These are phyloP conservation scores for Taphrina wiesneri DNA, from an alignment of 1,139 yeast genomes.

Conservation along the genomic window DNA sequence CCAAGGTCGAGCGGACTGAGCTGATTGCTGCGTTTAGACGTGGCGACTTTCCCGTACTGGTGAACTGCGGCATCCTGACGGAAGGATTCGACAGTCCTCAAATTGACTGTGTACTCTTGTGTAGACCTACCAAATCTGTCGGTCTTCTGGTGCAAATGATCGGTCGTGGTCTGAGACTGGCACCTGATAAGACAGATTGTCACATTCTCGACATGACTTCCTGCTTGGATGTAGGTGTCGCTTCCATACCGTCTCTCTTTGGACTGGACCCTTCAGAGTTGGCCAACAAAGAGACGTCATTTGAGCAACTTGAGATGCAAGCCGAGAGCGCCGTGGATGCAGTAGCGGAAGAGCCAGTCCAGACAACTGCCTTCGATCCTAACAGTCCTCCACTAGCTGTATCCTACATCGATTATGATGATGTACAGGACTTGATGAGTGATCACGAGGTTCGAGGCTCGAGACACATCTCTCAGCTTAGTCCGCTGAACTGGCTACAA, in stretches of 20 bases:
- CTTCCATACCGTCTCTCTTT: slow-evolving; percentile 61
- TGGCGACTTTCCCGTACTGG: slow-evolving; percentile 68
- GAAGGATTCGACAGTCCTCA: slow-evolving; percentile 96
- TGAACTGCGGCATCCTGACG: slow-evolving; percentile 84
- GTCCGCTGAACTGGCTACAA: slow-evolving; percentile 29
- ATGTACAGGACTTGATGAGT: slow-evolving; percentile 29
- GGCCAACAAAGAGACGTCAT: slow-evolving; percentile 25
- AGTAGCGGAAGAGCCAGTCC: slow-evolving; percentile 5
- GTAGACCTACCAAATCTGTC: slow-evolving; percentile 78
- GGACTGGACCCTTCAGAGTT: slow-evolving; percentile 51
- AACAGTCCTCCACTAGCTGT: slow-evolving; percentile 8
- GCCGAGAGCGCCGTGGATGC: slow-evolving; percentile 19
- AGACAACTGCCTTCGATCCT: slow-evolving; percentile 22
- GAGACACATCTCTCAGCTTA: slow-evolving; percentile 10
- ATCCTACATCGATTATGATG: slow-evolving; percentile 32
- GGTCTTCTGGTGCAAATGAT: slow-evolving; percentile 80
- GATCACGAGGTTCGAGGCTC: slow-evolving; percentile 24
- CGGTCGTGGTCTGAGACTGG: slow-evolving; percentile 79
- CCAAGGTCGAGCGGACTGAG: slow-evolving; percentile 54
- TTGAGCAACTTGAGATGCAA: slow-evolving; percentile 26
- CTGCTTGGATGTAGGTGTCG: slow-evolving; percentile 59
- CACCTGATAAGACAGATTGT: slow-evolving; percentile 63
- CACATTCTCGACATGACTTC: slow-evolving; percentile 78
- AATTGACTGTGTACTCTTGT: slow-evolving; percentile 75
- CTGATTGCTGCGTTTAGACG: slow-evolving; percentile 60